These are phyloP conservation scores for Condylostoma magnum DNA, from an alignment of 169 alveolate species.

Conservation along the genomic window DNA sequence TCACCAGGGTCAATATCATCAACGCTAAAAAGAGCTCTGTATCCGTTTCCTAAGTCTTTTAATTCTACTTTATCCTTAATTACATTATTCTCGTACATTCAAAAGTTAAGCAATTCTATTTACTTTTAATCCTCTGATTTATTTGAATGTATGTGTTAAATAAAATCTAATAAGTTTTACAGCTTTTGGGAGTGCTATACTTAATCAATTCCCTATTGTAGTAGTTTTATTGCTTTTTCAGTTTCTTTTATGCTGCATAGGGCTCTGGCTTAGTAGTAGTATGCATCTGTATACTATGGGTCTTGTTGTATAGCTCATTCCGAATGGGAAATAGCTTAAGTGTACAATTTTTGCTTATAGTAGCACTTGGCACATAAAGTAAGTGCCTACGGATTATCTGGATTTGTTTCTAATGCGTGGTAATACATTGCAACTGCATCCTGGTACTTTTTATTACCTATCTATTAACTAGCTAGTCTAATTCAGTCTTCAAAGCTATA, in stretches of 20 bases:
- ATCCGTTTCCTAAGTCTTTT: conserved; percentile 63
- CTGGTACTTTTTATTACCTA: too few relatives aligned
- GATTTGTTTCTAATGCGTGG: too few relatives aligned
- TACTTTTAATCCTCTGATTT: conserved; percentile 38
- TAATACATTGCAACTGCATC: too few relatives aligned
- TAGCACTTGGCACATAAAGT: not conserved
- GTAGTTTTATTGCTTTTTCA: conserved; percentile 24
- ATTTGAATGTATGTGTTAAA: conserved; percentile 41
- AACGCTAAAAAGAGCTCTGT: conserved; percentile 28
- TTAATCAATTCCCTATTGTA: conserved; percentile 14
- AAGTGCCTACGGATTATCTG: too few relatives aligned
- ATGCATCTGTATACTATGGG: conserved; percentile 7
- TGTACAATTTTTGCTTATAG: not conserved
- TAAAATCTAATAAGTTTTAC: conserved; percentile 13
- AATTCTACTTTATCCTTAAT: conserved; percentile 52
- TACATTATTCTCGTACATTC: conserved; percentile 51
- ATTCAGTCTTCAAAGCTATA: too few relatives aligned
- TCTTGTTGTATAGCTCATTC: not conserved
- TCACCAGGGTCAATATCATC: too few relatives aligned
- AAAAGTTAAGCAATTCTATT: conserved; percentile 46
- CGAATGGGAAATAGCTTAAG: not conserved
- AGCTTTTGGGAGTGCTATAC: not conserved
- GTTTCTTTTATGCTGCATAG: not conserved
- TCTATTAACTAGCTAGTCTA: too few relatives aligned
- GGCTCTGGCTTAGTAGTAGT: conserved; percentile 4